phyloP scores from a whole-genome alignment of 2,329 filamentous ascomycete species.

The Ceratocystis variospora region DNA sequence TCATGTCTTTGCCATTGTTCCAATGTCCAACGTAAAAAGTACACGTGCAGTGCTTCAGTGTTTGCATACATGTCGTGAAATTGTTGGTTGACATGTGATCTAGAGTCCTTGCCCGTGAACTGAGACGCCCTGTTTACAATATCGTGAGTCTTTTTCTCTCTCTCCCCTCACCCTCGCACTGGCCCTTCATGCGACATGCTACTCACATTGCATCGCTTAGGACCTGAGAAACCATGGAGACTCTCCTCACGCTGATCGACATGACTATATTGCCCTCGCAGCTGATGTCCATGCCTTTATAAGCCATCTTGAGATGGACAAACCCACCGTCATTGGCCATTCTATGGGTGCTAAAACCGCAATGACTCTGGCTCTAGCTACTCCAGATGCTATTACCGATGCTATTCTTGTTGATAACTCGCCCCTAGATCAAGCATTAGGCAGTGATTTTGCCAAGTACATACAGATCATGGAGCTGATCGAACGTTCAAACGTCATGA shows the following conservation, averaged over 20 bases:
- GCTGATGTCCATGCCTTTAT: conserved; percentile 74
- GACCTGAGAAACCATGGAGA: conserved; percentile 91
- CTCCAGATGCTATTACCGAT: conserved; percentile 52
- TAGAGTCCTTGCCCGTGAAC: conserved; percentile 66
- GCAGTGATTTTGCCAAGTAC: conserved; percentile 64
- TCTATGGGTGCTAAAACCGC: conserved; percentile 95
- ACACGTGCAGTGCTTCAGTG: too few species aligned
- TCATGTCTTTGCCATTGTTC: not conserved
- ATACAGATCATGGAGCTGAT: conserved; percentile 73
- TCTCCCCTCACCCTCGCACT: not conserved
- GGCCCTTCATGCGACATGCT: not conserved
- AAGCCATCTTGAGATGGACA: conserved; percentile 49
- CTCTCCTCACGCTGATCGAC: conserved; percentile 59
- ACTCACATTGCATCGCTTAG: conserved; percentile 30
- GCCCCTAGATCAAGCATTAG: conserved; percentile 64
- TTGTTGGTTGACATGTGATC: not conserved
- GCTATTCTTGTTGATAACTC: conserved; percentile 85
- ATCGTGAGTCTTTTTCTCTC: conserved; percentile 42
- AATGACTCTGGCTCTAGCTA: conserved; percentile 68
- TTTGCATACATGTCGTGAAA: too few species aligned
- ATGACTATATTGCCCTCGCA: conserved; percentile 74
- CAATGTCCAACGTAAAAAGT: too few species aligned
- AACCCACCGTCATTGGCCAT: conserved; percentile 74
- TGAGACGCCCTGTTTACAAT: conserved; percentile 68
- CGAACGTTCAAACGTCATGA: conserved; percentile 51